Evolutionary conservation across 345 rosid genomes (phyloP), one percentile per base, ranked within the genome.

Genomic region (Sapria himalayana): DNA sequence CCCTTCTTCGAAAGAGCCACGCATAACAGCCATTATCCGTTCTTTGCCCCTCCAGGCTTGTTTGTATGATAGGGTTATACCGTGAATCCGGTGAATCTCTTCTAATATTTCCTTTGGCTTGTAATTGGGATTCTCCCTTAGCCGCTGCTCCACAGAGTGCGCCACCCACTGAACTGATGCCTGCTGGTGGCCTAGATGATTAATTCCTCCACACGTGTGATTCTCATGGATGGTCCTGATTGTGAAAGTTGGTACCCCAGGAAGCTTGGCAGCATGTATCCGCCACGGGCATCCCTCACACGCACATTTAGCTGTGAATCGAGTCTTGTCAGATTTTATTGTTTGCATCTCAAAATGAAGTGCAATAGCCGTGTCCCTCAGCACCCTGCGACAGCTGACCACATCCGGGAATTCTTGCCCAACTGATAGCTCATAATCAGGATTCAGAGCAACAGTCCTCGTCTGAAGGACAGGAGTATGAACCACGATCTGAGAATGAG

Each of bases 1-100:
- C 9, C 93, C 95, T 67, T 91, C 95, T 58, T 91, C 95, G 21
- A 91, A 91, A 24, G 99, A 79, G 13, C 99, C 95, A n/a, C 95
- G 86, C 95, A 91, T 77, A 8, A 76, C 81, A 13, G 93, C 84
- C 95, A 84, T 91, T 49, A 91, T 80, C 18, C 93, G 78, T 56
- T 91, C 95, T 62, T 91, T 91, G 47, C 99, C 99, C 41, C 99
- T 77, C 99, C 99, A 91, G 14, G 99, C 99, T 70, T 84, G 99
- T 64, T 91, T 91, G 65, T 84, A 91, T 0, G 99, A 79, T 25
- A 91, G 56, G 23, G 99, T 75, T 34, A 91, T 91, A 7, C 99
- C 99, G 27, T 84, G 99, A 29, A 66, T 74, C 25, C 93, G 68
- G 39, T 91, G 99, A 41, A 91, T 91, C 76, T 91, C 95, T 65